A percentile compares a stretch with the other conserved stretches of the same genome.
These are phyloP conservation scores for Phialemonium atrogriseum DNA, from an alignment of 2,329 filamentous ascomycete species.

Conservation along the genomic window DNA sequence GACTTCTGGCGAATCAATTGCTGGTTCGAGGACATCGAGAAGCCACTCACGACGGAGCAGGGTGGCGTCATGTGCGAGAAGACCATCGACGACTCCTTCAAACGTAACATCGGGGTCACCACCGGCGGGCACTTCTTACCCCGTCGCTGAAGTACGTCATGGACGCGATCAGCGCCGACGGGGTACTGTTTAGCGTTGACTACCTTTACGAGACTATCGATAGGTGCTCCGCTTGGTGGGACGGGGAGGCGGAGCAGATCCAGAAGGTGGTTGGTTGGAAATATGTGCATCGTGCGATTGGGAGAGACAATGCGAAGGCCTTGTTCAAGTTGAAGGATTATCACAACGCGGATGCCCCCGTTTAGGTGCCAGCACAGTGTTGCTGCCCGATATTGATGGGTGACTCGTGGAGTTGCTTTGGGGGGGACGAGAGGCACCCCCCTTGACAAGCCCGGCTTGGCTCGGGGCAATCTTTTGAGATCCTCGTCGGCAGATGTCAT, in stretches of 20 bases:
- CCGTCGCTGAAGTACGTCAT: constrained; percentile 40
- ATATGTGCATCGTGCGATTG: constrained; percentile 31
- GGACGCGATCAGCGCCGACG: constrained; percentile 37
- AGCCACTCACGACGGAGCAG: too few species aligned
- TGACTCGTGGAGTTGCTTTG: too few species aligned
- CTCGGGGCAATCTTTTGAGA: too few species aligned
- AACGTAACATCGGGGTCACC: constrained; percentile 47
- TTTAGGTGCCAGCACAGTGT: too few species aligned
- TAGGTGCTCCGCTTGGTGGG: constrained; percentile 33
- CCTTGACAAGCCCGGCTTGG: too few species aligned
- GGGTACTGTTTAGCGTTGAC: constrained; percentile 44
- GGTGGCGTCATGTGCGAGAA: constrained; percentile 38
- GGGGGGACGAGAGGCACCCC: too few species aligned
- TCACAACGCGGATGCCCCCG: too few species aligned
- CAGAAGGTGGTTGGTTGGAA: too few species aligned
- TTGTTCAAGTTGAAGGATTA: constrained; percentile 28
- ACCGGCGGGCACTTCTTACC: constrained; percentile 49
- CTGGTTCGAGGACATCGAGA: constrained; percentile 49
- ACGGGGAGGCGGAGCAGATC: constrained; percentile 18
- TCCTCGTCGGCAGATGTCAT: too few species aligned
- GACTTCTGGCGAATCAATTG: constrained; percentile 42
- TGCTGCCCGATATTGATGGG: too few species aligned
- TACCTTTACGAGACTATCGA: constrained; percentile 42
- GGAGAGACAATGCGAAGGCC: constrained; percentile 32
- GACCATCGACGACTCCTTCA: constrained; percentile 44